Evolutionary conservation across 257 asterid genomes (phyloP).

Genomic region (Parsonsia alboflavescens): DNA sequence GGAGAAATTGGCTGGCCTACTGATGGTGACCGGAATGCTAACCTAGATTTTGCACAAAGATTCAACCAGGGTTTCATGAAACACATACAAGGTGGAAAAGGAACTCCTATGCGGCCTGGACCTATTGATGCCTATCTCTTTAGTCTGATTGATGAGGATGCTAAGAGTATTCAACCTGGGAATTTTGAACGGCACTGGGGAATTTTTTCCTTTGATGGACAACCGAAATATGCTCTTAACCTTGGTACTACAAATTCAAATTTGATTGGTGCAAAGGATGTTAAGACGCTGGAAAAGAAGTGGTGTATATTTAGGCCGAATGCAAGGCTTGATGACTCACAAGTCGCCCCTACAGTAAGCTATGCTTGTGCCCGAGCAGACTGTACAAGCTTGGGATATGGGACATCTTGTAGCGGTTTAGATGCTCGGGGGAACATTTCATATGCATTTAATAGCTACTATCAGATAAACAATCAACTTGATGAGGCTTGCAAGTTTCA

Average conservation of each 20-base stretch:
- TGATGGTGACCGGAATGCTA: constrained; percentile 66
- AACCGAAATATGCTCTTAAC: constrained; percentile 54
- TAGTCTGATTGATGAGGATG: constrained; percentile 74
- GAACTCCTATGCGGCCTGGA: constrained; percentile 75
- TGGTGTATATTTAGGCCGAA: constrained; percentile 70
- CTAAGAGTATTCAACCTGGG: constrained; percentile 74
- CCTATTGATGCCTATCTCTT: constrained; percentile 68
- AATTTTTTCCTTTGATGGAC: constrained; percentile 52
- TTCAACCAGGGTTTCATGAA: constrained; percentile 80
- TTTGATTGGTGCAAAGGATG: constrained; percentile 42
- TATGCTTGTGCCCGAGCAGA: constrained; percentile 69
- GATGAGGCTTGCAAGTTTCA: constrained; percentile 61
- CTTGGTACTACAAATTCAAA: constrained; percentile 56
- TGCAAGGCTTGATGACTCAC: constrained; percentile 39
- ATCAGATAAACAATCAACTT: constrained; percentile 59
- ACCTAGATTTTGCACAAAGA: constrained; percentile 39
- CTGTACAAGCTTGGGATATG: constrained; percentile 69
- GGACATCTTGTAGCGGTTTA: constrained; percentile 58
- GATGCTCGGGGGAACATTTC: constrained; percentile 56
- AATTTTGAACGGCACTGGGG: constrained; percentile 90
- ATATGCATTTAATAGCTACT: constrained; percentile 72
- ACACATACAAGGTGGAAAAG: constrained; percentile 51
- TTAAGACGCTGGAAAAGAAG: constrained; percentile 37
- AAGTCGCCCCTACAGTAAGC: constrained; percentile 55
- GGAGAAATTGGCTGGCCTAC: constrained; percentile 96